Evolutionary conservation across 1,284 basidiomycete genomes (phyloP), one percentile per base, ranked within the genome.

Genomic region (Gastroboletus turbinatus): DNA sequence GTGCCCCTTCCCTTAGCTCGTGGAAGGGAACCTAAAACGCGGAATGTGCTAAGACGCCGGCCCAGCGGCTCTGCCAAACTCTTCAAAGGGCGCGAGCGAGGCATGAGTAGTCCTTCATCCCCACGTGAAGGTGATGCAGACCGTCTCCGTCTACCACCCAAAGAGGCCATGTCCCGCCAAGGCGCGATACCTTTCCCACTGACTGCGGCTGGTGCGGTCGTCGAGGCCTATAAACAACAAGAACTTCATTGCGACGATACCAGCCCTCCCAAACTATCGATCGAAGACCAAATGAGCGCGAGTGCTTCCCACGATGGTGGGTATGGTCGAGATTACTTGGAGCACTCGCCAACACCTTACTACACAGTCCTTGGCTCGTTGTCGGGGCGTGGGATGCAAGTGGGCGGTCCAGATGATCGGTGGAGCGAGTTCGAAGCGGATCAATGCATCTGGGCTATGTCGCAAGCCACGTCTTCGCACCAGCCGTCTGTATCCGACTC

Each of bases 141-240:
- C 13, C 32, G 2, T 19, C 48, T 33, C 13, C 30, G 33, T 30
- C 46, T 46, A 14, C 42, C 27, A 2, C 25, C 50, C 25, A 60
- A 46, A 10, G 53, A 55, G 1, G 21, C 36, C 32, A 43, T 13
- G 11, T 50, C 48, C 11, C 46, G 35, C 19, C 40, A 16, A 9
- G 45, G 8, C 21, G 32, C 23, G 10, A 2, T 27, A 4, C 14
- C 59, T 38, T 51, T 59, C 35, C 29, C 55, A 23, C 71, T 84
- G 7, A 87, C 85, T 0, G 84, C 85, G 3, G 84, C 85, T 0
- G 76, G 79, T 3, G 78, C 79, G 0, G 78, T 87, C 30, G 79
- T 75, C 6, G 78, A 79, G 47, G 82, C 83, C 4, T 87, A 87
- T 65, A 84, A 82, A 63, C 76, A 78, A 50, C 82, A 82, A 58